Evolutionary conservation across 805 yeast species (phyloP), one percentile per base, ranked within the genome.

Genomic region (Metschnikowia hibisci): DNA sequence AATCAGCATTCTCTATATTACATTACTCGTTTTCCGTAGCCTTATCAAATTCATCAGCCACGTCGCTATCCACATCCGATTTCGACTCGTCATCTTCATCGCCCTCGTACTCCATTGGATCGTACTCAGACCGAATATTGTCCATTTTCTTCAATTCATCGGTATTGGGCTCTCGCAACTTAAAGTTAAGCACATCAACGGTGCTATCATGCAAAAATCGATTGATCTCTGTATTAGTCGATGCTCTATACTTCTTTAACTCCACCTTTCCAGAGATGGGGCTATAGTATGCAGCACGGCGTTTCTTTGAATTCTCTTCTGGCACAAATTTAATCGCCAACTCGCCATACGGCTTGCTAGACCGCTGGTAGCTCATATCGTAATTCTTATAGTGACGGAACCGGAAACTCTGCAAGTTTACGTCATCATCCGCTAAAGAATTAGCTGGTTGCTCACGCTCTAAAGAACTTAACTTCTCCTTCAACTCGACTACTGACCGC

Each of bases 221-320:
- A 50, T 76, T 76, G 50, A 80, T 66, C 42, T 71, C 74, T n/a
- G 66, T 55, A 51, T 70, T 76, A 36, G 79, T 72, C 30, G 79
- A 82, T 11, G 88, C 79, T 63, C 96, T 80, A 61, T 95, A 81
- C 60, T 91, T 84, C 68, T 86, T 88, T 59, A 93, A 78, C 52
- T 84, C 93, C 33, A 87, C 74, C 53, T 83, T 81, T 28, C 90
- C 88, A 11, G 77, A 69, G 13, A 91, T 68, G 7, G 97, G 96
- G 46, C 84, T 79, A 60, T 84, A 93, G 54, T 75, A 77, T 3
- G 88, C 95, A 7, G 78, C 71, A 20, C 70, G 66, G 26, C 77
- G 64, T 36, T 76, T 77, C 40, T 70, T 74, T 6, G 50, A 11
- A 23, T 35, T 47, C 20, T 50, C 58, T 35, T 73, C 78, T 6